phyloP scores from a whole-genome alignment of 495 filamentous ascomycete genomes.

The Trichoderma reesei region DNA sequence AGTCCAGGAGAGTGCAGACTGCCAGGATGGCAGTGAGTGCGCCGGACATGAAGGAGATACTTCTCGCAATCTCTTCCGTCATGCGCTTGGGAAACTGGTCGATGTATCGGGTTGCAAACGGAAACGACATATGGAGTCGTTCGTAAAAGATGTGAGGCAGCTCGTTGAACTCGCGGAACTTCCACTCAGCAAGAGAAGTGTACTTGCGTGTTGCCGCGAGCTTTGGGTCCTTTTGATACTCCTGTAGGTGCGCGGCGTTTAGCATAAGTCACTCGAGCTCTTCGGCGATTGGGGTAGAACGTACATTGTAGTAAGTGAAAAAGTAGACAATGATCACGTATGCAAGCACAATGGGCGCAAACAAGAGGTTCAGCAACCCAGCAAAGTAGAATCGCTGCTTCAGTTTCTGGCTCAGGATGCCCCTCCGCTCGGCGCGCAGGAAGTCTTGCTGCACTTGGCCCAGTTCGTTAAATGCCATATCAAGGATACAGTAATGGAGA shows the following conservation, averaged over 20 bases:
- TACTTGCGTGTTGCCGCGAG: slow-evolving; percentile 71
- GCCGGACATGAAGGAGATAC: slow-evolving; percentile 78
- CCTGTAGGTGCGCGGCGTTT: slow-evolving; percentile 37
- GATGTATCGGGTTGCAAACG: slow-evolving; percentile 82
- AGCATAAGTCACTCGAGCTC: neutral
- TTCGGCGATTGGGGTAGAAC: slow-evolving; percentile 16
- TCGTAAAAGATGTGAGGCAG: slow-evolving; percentile 84
- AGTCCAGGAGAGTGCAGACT: slow-evolving; percentile 70
- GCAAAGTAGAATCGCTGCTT: slow-evolving; percentile 68
- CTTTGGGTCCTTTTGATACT: slow-evolving; percentile 87
- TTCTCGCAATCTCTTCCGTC: slow-evolving; percentile 68
- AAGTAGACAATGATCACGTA: slow-evolving; percentile 83
- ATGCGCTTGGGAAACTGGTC: slow-evolving; percentile 97
- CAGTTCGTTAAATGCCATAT: slow-evolving; percentile 84
- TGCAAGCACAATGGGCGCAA: slow-evolving; percentile 71
- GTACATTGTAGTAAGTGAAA: slow-evolving; percentile 79
- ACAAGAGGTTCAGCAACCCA: slow-evolving; percentile 75
- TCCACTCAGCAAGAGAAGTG: slow-evolving; percentile 92
- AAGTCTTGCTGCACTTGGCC: slow-evolving; percentile 77
- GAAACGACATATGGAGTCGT: slow-evolving; percentile 86
- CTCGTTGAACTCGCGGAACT: slow-evolving; percentile 97
- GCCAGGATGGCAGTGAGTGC: slow-evolving; percentile 76
- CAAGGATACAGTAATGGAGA: slow-evolving; percentile 76
- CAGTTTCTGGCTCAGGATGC: slow-evolving; percentile 64
- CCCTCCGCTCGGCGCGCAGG: slow-evolving; percentile 69